Evolutionary conservation across 306 rosid species (phyloP), one percentile per base, ranked within the genome.

Genomic region (Mimosa bimucronata): DNA sequence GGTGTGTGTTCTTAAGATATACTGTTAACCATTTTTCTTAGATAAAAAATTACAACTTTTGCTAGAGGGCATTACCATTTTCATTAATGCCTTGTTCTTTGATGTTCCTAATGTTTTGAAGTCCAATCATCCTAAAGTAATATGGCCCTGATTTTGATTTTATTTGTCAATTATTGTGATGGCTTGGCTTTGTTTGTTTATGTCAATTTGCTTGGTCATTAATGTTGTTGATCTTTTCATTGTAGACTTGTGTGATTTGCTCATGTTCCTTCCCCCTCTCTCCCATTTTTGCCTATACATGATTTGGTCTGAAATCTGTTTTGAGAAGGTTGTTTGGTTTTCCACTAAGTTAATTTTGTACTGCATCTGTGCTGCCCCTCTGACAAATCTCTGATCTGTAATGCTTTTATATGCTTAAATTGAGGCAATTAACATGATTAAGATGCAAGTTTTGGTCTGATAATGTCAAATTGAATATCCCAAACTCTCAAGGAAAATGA

Each of bases 141-240:
- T 23, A 44, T 19, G 28, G 26, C 3, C 57, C 31, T 68, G 19
- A 11, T 26, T 61, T 19, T 15, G 12, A 12, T 50, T 77, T 11
- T 69, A 7, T 68, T 62, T 68, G 18, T 53, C 68, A 21, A n/a
- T 45, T 30, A 9, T 66, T 55, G 52, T 21, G 31, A 76, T 66
- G 41, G 28, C 13, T 48, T 67, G 9, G 21, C 55, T 30, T 50
- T 9, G 8, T 37, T 58, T 34, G 26, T 44, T 68, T 42, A 21
- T 53, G 58, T 68, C 60, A 41, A 53, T 78, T 42, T 26, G 76
- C 29, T 42, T 48, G 11, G n/a, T 34, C 15, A 30, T 2, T 73
- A 18, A 52, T 52, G 52, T 12, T 53, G 7, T 71, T 15, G 41
- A 29, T 79, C 14, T 79, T 71, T n/a, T 9, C 72, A 38, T 31